A percentile compares a stretch with the other conserved stretches of the same genome.
Evolutionary conservation across 257 asterid species (phyloP).

Genomic region (Ophiorrhiza pumila): DNA sequence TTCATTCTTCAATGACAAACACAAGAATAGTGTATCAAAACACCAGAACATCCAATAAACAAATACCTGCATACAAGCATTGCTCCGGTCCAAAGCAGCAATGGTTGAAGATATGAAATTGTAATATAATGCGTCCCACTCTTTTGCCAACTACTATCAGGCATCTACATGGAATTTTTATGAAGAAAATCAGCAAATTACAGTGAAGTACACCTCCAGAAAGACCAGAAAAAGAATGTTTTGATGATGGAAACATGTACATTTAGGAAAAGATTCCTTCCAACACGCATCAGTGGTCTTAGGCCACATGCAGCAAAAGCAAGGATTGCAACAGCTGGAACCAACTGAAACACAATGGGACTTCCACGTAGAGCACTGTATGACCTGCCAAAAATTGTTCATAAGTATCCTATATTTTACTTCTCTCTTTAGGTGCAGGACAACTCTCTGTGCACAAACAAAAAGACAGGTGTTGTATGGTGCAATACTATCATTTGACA

Average conservation of each 20-base stretch:
- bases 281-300: constrained; percentile 22
- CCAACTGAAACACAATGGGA: constrained; percentile 30
- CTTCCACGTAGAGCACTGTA: constrained; percentile 21
- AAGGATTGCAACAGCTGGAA: constrained; percentile 34
- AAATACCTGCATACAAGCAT: constrained; percentile 32
- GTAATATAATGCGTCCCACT: constrained; percentile 18
- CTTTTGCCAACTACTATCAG: constrained; percentile 28
- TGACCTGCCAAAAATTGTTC: constrained; percentile 24
- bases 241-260: constrained; percentile 16
- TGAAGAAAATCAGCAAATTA: constrained; percentile 3
- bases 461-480: neutral
- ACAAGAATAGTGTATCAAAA: neutral
- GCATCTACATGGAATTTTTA: constrained; percentile 18
- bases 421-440: neutral
- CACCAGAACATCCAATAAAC: neutral
- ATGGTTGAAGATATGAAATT: constrained; percentile 30
- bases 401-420: neutral
- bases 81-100: constrained; percentile 36
- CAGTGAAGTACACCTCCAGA: neutral
- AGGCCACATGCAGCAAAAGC: constrained; percentile 30
- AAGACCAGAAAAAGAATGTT: neutral
- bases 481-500: neutral
- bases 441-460: neutral
- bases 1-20: neutral
- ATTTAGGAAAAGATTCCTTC: constrained; percentile 23